Conservation (phyloP, 2,329 filamentous ascomycete species). For the Mycosphaerella sp. region DNA sequence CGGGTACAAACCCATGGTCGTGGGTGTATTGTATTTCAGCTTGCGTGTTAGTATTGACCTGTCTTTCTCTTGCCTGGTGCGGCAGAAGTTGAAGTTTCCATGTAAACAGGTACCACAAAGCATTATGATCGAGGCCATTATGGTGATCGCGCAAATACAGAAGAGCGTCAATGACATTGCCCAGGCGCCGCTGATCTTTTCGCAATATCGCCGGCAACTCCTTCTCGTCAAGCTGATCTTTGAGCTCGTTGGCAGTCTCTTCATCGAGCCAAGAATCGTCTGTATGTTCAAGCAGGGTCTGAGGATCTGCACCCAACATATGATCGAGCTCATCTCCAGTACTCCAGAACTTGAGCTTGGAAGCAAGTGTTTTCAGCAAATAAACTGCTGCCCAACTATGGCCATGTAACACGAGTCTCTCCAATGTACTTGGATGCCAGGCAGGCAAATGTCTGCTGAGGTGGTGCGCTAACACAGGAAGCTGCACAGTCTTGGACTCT, state of each 20-base stretch:
- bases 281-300: slow-evolving; percentile 19
- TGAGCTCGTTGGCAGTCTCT: slow-evolving; percentile 23
- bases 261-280: slow-evolving; percentile 21
- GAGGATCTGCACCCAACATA: slow-evolving; percentile 50
- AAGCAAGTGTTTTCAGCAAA: slow-evolving; percentile 65
- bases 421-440: slow-evolving; percentile 87
- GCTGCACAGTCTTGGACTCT: neutral
- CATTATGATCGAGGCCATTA: slow-evolving; percentile 25
- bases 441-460: slow-evolving; percentile 82
- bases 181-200: slow-evolving; percentile 24
- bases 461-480: slow-evolving; percentile 16
- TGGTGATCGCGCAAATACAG: slow-evolving; percentile 25
- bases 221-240: slow-evolving; percentile 41
- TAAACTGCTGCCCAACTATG: slow-evolving; percentile 65
- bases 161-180: slow-evolving; percentile 24
- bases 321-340: slow-evolving; percentile 75
- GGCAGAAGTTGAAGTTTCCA: slow-evolving; percentile 28
- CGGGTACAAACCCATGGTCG: slow-evolving; percentile 17
- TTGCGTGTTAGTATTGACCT: slow-evolving; percentile 24
- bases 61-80: neutral
- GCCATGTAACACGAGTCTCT: slow-evolving; percentile 76
- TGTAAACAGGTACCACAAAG: slow-evolving; percentile 30
- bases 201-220: slow-evolving; percentile 37
- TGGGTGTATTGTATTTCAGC: slow-evolving; percentile 11
- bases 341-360: slow-evolving; percentile 72